Percentiles rank a stretch among this genome's conserved stretches.
These are phyloP conservation scores for Venturiaceae sp. DNA, from an alignment of 2,329 filamentous ascomycete genomes.

Conservation along the genomic window DNA sequence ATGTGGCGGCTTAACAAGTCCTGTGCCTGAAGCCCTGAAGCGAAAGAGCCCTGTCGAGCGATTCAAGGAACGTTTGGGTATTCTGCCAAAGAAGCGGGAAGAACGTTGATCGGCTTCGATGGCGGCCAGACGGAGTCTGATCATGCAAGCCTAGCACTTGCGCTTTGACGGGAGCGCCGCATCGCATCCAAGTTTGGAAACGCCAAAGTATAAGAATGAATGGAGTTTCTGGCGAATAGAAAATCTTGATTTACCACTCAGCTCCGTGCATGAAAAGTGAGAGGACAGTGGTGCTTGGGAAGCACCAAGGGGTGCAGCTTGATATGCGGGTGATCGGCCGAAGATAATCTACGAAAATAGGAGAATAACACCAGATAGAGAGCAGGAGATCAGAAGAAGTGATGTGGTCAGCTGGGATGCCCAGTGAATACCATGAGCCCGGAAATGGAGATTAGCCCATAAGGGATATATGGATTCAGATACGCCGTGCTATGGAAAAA, in stretches of 20 bases:
- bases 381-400: too few relatives aligned
- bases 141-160: not conserved
- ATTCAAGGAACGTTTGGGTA: not conserved
- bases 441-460: not conserved
- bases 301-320: not conserved
- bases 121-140: not conserved
- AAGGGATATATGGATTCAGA: not conserved
- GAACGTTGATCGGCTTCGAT: not conserved
- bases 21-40: not conserved
- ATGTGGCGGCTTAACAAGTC: not conserved
- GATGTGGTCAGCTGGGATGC: constrained; percentile 1
- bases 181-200: not conserved
- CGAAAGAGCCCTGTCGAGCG: not conserved
- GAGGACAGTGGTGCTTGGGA: not conserved
- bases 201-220: not conserved
- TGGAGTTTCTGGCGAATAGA: not conserved
- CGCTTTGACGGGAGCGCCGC: not conserved
- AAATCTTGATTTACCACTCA: not conserved
- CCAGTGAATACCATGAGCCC: not conserved
- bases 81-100: not conserved
- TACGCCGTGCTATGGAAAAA: not conserved
- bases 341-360: not conserved
- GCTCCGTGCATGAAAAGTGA: not conserved
- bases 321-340: not conserved
- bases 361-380: not conserved